Conservation (phyloP, 805 yeast genomes). For the Monosporozyma servazzii region DNA sequence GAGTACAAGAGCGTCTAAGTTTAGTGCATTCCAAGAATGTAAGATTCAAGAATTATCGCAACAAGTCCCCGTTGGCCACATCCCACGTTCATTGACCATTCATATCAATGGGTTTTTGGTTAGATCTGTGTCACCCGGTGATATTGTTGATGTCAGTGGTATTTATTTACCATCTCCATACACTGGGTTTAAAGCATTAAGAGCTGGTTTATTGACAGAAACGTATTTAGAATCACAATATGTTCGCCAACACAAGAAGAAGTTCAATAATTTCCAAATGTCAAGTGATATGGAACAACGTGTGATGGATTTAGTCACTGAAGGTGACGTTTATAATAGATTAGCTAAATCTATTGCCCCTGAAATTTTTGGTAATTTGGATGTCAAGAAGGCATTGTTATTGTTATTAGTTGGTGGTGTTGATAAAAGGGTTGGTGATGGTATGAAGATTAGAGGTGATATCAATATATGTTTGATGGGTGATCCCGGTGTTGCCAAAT, state of each 20-base stretch:
- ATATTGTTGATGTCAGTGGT: constrained; percentile 86
- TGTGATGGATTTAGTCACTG: constrained; percentile 44
- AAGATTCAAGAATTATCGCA: constrained; percentile 88
- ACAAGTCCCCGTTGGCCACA: constrained; percentile 97
- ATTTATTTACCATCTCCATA: constrained; percentile 89
- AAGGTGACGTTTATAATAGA: constrained; percentile 69
- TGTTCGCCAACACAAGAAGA: constrained; percentile 80
- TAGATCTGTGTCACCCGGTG: constrained; percentile 86
- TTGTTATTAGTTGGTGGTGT: constrained; percentile 90
- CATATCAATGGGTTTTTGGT: constrained; percentile 91
- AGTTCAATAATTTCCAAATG: constrained; percentile 58
- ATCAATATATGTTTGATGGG: constrained; percentile 95
- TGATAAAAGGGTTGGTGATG: constrained; percentile 89
- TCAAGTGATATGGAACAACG: constrained; percentile 47
- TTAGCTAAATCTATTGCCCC: constrained; percentile 91
- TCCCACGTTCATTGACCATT: constrained; percentile 77
- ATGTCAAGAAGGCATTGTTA: constrained; percentile 83
- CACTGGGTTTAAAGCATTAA: constrained; percentile 87
- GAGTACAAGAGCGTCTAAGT: constrained; percentile 93
- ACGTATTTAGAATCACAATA: constrained; percentile 85
- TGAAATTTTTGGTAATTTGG: constrained; percentile 89
- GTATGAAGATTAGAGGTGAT: constrained; percentile 95
- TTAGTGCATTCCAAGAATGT: constrained; percentile 90
- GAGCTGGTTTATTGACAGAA: constrained; percentile 90
- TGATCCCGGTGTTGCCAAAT: constrained; percentile 99